Conservation (phyloP, 192 early-diverging fungal genomes). For the Oehlia diaphana region DNA sequence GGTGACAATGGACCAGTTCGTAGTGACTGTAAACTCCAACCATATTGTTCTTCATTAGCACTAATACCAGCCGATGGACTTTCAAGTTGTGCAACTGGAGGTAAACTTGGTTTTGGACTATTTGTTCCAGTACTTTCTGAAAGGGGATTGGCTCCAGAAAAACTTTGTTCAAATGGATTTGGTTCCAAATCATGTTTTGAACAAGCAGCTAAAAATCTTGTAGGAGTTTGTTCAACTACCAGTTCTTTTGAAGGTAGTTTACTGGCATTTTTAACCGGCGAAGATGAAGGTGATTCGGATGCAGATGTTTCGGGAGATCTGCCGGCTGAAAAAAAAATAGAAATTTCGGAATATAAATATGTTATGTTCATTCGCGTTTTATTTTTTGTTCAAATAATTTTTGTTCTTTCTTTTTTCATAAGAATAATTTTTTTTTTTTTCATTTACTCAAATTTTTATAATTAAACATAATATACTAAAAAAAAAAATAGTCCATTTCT, state of each 20-base stretch:
- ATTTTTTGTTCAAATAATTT: background rate
- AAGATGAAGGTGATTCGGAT: background rate
- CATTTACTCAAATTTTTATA: background rate
- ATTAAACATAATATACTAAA: background rate
- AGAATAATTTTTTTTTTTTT: background rate
- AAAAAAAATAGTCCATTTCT: background rate
- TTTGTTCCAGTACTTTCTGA: constrained; percentile 32
- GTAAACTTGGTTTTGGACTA: constrained; percentile 60
- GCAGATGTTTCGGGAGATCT: background rate
- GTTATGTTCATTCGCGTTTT: background rate
- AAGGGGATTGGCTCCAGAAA: constrained; percentile 42
- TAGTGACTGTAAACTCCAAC: constrained; percentile 63
- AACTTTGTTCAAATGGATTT: constrained; percentile 88
- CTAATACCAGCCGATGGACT: constrained; percentile 49
- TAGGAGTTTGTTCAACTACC: constrained; percentile 21
- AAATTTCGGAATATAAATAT: constrained; percentile 7
- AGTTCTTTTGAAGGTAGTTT: background rate
- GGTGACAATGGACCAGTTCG: constrained; percentile 75
- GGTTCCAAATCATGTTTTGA: constrained; percentile 80
- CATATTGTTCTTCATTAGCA: constrained; percentile 37
- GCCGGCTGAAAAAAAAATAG: background rate
- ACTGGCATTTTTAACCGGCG: background rate
- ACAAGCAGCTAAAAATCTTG: constrained; percentile 29
- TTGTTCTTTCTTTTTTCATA: background rate
- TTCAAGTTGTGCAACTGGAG: constrained; percentile 67